These are phyloP conservation scores for Acanthamoeba lenticulata DNA, from an alignment of 208 protist genomes.

Conservation along the genomic window DNA sequence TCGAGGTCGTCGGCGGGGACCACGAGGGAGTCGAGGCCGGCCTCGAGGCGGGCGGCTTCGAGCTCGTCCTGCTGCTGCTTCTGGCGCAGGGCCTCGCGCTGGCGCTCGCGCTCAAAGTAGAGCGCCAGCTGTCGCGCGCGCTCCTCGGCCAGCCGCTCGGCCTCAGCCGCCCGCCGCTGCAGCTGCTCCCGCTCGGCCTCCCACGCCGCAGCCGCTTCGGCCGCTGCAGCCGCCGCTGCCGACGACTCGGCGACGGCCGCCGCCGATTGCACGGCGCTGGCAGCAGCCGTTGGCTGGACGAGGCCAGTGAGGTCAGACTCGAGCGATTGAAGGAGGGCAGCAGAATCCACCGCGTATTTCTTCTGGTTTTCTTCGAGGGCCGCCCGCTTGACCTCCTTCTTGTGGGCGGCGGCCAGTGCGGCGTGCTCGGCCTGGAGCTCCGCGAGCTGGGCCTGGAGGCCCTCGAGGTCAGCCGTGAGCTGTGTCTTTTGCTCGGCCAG, in stretches of 20 bases:
- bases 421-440: neutral
- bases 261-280: too few species aligned
- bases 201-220: too few species aligned
- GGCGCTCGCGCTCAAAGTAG: neutral
- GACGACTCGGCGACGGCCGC: too few species aligned
- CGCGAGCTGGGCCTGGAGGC: neutral
- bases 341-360: neutral
- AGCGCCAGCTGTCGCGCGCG: neutral
- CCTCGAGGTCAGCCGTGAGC: neutral
- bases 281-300: neutral
- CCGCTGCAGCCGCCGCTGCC: too few species aligned
- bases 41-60: neutral
- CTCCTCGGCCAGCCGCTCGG: neutral
- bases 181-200: neutral
- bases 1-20: neutral
- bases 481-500: slow-evolving; percentile 16
- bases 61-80: neutral
- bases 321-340: neutral
- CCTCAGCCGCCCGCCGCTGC: too few species aligned
- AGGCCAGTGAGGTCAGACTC: neutral
- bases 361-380: slow-evolving; percentile 43
- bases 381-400: neutral
- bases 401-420: neutral
- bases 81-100: neutral
- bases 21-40: neutral